Evolutionary conservation across 2,329 filamentous ascomycete species (phyloP).

Genomic region (Botrytis tulipae): DNA sequence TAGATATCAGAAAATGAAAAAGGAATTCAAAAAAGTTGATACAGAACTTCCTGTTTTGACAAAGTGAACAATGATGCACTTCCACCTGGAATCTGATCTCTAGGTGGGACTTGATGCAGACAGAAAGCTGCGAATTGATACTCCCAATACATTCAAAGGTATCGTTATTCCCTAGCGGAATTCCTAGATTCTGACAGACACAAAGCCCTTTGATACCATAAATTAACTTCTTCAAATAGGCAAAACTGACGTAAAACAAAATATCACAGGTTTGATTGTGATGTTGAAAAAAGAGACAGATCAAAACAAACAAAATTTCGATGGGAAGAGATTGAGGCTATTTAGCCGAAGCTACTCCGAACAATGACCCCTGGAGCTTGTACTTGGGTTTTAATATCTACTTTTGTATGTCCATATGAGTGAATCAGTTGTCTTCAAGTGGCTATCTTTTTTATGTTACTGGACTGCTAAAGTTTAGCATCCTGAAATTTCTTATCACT

Average conservation of each 20-base stretch:
- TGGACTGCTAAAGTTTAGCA: background rate
- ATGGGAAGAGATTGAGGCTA: background rate
- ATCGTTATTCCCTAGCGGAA: background rate
- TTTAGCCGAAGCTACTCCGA: background rate
- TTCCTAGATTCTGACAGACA: background rate
- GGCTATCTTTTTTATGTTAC: background rate
- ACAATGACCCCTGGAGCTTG: background rate
- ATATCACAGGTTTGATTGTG: background rate
- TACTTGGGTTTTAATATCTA: background rate
- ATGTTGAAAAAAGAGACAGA: no score
- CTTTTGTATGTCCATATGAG: background rate
- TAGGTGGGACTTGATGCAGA: background rate
- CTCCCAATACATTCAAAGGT: background rate
- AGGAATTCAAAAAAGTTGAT: fast-evolving
- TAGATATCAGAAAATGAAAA: background rate
- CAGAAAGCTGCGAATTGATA: background rate
- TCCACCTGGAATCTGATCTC: background rate
- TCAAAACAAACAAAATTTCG: background rate
- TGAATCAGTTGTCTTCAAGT: background rate
- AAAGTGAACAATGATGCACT: background rate
- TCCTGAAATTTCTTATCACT: background rate
- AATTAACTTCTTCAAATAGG: background rate
- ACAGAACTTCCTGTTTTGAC: fast-evolving
- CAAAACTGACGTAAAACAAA: background rate
- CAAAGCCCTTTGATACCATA: fast-evolving